Percentiles rank a stretch among this genome's conserved stretches.
phyloP scores from a whole-genome alignment of 306 rosid genomes.

The Myrica gale region DNA sequence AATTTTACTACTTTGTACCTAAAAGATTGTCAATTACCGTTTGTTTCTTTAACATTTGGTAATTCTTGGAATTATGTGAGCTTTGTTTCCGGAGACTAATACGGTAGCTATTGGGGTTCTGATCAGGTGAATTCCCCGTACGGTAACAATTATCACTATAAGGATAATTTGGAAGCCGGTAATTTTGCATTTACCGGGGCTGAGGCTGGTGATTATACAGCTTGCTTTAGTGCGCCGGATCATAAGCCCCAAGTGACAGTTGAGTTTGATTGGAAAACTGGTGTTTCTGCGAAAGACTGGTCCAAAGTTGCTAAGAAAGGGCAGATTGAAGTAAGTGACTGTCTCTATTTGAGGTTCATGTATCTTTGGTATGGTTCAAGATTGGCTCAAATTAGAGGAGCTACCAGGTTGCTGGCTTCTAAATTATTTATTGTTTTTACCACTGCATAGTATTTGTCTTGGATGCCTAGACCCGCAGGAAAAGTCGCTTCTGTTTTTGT shows the following conservation, averaged over 20 bases:
- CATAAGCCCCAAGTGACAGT: conserved; percentile 39
- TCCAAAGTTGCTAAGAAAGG: conserved; percentile 93
- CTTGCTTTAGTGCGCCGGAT: conserved; percentile 72
- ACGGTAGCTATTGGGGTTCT: conserved; percentile 32
- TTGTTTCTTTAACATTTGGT: no score
- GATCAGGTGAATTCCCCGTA: conserved; percentile 69
- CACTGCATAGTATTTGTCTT: background rate
- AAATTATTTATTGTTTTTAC: background rate
- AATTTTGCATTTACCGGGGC: conserved; percentile 73
- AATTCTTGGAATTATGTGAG: conserved; percentile 16
- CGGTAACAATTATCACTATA: conserved; percentile 61
- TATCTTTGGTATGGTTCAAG: conserved; percentile 3
- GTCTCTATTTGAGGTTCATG: conserved; percentile 6
- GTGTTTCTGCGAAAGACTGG: conserved; percentile 89
- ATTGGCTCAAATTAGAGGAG: background rate
- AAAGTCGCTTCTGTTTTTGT: background rate
- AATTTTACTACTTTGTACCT: no score
- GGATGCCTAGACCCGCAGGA: background rate
- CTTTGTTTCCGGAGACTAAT: conserved; percentile 34
- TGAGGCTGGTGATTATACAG: conserved; percentile 67
- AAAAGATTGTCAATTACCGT: no score
- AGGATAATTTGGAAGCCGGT: conserved; percentile 65
- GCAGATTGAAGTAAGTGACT: conserved; percentile 68
- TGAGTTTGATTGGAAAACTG: conserved; percentile 87
- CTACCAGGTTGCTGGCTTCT: background rate